Evolutionary conservation across 257 asterid genomes (phyloP), one percentile per base, ranked within the genome.

Genomic region (Solanum sitiens): DNA sequence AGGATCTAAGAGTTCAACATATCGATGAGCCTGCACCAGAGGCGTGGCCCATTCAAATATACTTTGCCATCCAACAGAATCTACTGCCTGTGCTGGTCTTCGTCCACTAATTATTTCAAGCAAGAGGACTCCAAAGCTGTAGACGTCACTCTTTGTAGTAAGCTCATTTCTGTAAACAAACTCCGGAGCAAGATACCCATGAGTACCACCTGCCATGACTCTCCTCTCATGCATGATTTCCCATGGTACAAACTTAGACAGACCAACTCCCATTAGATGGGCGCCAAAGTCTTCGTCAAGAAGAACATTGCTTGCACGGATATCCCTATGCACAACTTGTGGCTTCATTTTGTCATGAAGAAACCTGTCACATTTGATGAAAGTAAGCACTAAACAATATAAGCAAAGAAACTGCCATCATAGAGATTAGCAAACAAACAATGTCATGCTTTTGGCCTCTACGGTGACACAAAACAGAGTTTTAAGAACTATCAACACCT

Each of bases 31-130:
- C 88, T 97, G 99, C 56, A 97, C 99, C 59, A 97, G 89, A 3
- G 99, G 99, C 0, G 99, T 97, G 30, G 98, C 98, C 99, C 99
- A 97, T 91, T 97, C 99, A n/a, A 97, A 97, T 94, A 95, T 95
- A 83, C 99, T 97, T 79, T 97, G 98, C 97, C 98, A 96, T 21
- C 99, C 99, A 16, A 97, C 97, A 12, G 99, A 93, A 89, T 97
- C 99, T 86, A 94, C 99, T 32, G 98, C 96, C 83, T 97, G 99
- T 71, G 99, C 98, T 63, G 98, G 99, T 71, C 95, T 92, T 20
- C 99, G 98, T 10, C 99, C 99, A 35, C 95, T 95, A 6, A 97
- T 93, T 11, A 97, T 97, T 88, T 97, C 99, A 33, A 97, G 99
- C 89, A 97, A 85, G 68, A 97, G 98, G 67, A 95, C 99, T 6